Evolutionary conservation across 73 alveolate genomes (phyloP).

Genomic region (Paramecium primaurelia): DNA sequence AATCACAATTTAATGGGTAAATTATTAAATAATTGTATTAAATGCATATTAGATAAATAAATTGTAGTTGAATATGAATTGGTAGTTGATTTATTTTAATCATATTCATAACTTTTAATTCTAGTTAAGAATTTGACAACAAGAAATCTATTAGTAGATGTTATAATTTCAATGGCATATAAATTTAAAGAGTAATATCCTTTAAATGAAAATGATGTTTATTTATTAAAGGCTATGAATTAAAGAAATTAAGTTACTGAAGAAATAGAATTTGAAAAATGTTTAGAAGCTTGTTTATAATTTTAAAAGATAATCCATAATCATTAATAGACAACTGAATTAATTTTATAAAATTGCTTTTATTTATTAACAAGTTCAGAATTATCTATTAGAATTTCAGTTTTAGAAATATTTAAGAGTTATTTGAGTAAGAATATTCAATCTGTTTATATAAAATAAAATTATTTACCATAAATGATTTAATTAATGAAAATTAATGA

Average conservation of each 20-base stretch:
- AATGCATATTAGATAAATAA: not conserved
- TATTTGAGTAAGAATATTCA: not conserved
- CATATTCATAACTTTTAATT: not conserved
- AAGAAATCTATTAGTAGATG: not conserved
- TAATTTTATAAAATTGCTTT: slow-evolving; percentile 24
- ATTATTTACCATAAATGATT: not conserved
- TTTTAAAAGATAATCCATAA: not conserved
- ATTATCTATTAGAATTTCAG: slow-evolving; percentile 27
- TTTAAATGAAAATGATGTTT: not conserved
- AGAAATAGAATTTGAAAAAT: not conserved
- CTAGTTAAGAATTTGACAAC: not conserved
- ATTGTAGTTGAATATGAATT: not conserved
- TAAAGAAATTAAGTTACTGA: not conserved
- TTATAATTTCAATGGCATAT: not conserved
- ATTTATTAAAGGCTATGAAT: not conserved
- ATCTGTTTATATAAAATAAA: not conserved
- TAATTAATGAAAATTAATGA: not conserved
- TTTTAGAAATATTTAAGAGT: not conserved
- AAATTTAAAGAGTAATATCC: not conserved
- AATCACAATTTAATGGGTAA: not conserved
- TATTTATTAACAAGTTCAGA: not conserved
- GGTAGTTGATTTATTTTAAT: not conserved
- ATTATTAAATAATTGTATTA: not conserved
- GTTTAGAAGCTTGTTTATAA: slow-evolving; percentile 11
- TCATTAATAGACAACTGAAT: not conserved